A percentile compares a stretch with the other conserved stretches of the same genome.
phyloP scores from a whole-genome alignment of 768 basidiomycete species.

The Russula virescens region DNA sequence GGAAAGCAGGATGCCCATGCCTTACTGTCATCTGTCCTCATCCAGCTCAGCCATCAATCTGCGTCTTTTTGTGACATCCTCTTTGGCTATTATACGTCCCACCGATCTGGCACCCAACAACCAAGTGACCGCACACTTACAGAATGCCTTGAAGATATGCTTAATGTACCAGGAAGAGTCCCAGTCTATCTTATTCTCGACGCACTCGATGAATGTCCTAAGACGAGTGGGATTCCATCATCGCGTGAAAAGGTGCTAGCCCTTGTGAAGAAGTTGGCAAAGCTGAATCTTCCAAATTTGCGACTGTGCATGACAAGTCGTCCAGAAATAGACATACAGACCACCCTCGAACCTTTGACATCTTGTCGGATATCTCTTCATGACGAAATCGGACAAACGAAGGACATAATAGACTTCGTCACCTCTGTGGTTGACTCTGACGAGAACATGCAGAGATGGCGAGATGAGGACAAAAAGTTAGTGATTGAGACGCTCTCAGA shows the following conservation, averaged over 20 bases:
- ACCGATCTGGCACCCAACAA: neutral
- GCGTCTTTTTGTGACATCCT: neutral
- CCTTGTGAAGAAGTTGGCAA: neutral
- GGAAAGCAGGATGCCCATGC: conserved; percentile 25
- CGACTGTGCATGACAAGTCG: neutral
- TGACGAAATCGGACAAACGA: neutral
- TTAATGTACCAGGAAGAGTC: neutral
- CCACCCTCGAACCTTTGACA: neutral
- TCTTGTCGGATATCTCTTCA: neutral
- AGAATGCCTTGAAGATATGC: neutral
- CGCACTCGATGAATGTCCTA: neutral
- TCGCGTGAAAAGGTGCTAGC: neutral
- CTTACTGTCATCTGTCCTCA: conserved; percentile 4
- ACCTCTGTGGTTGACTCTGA: neutral
- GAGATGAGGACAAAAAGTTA: neutral
- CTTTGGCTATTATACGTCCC: neutral
- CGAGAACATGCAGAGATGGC: neutral
- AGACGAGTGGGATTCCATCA: neutral
- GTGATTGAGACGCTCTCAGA: neutral
- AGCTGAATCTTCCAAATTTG: neutral
- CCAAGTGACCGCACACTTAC: neutral
- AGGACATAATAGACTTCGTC: neutral
- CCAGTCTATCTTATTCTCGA: neutral
- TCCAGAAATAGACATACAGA: neutral
- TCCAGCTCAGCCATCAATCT: neutral